A percentile compares a stretch with the other conserved stretches of the same genome.
These are phyloP conservation scores for Xylaria sp. DNA, from an alignment of 2,329 filamentous ascomycete genomes.

Conservation along the genomic window DNA sequence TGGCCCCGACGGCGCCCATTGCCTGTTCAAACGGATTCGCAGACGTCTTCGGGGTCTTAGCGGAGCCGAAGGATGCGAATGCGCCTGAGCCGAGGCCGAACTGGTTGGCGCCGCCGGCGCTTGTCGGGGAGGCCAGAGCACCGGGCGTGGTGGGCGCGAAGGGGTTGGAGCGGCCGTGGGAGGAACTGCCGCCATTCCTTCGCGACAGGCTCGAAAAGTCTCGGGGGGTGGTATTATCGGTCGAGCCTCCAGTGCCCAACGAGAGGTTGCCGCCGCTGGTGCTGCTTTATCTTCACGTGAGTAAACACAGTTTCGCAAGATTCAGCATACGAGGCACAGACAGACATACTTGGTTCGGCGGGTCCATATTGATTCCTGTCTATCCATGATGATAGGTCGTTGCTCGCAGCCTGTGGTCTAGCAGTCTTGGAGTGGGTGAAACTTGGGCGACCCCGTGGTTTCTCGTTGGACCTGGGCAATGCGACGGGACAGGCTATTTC, in stretches of 20 bases:
- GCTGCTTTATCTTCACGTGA: slow-evolving; percentile 24
- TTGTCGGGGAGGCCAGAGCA: slow-evolving; percentile 78
- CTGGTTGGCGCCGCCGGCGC: slow-evolving; percentile 74
- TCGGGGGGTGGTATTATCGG: slow-evolving; percentile 59
- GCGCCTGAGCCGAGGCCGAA: slow-evolving; percentile 95
- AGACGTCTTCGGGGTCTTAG: slow-evolving; percentile 87
- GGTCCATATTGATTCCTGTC: slow-evolving; percentile 71
- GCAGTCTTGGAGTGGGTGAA: slow-evolving; percentile 27
- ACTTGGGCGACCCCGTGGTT: slow-evolving; percentile 34
- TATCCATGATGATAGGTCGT: slow-evolving; percentile 61
- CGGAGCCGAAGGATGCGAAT: slow-evolving; percentile 92
- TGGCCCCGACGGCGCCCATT: slow-evolving; percentile 62
- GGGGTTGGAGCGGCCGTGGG: slow-evolving; percentile 80
- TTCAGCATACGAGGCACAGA: slow-evolving; percentile 5
- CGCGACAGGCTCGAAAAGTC: slow-evolving; percentile 61
- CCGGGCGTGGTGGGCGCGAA: slow-evolving; percentile 80
- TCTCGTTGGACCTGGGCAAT: slow-evolving; percentile 27
- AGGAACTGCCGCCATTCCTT: slow-evolving; percentile 75
- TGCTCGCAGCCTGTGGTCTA: slow-evolving; percentile 33
- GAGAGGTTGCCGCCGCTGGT: slow-evolving; percentile 86
- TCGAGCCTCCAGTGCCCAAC: slow-evolving; percentile 74
- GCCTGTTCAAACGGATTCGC: slow-evolving; percentile 83
- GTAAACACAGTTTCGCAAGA: slow-evolving; percentile 19
- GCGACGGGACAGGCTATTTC: slow-evolving; percentile 29
- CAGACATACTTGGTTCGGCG: slow-evolving; percentile 81